Base-by-base conservation (phyloP, 1,284 basidiomycete genomes). In the Abortiporus biennis region DNA sequence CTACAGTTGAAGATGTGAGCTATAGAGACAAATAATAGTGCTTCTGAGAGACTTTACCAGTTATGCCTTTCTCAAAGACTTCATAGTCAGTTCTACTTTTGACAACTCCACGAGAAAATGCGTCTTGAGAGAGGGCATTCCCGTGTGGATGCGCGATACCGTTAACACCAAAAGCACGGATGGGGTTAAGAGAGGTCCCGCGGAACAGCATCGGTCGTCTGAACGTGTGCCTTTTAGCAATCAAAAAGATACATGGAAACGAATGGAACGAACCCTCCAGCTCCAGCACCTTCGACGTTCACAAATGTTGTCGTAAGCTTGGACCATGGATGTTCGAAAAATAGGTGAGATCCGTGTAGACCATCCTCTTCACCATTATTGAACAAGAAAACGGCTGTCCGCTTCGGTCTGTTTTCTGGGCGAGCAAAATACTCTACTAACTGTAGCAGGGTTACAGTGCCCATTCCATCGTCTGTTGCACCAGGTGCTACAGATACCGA, bases 311-410 rank as follows among this genome's bases (percentile, higher is more conserved):
- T 67, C 0, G 75, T 72, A 17, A 82, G 58, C 22, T 74, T 74
- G 1, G 78, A 73, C 85, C 85, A 89, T 0, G 83, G 78, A 47
- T 90, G 85, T 45, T 77, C 66, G 22, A 65, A 75, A 54, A 62
- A 85, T 71, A 70, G 68, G 54, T 77, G 74, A 11, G 84, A 82
- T 16, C 87, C 87, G 49, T 81, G 71, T 49, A 89, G 56, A 25
- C 78, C 74, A 55, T 86, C 78, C 52, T 90, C 86, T 57, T 90
- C 87, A 1, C 80, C 86, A 47, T 90, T 88, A 58, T 90, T 90
- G 57, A 88, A 74, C 54, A 89, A 85, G 64, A 89, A 85, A 2
- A 90, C 60, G 3, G 80, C 78, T 0, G 82, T 85, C 30, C 77
- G 66, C 31, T 64, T 64, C 1, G 75, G 75, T 13, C 71, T 69